Evolutionary conservation across 1,284 basidiomycete genomes (phyloP).

Genomic region (Xerocomus amazonicus): DNA sequence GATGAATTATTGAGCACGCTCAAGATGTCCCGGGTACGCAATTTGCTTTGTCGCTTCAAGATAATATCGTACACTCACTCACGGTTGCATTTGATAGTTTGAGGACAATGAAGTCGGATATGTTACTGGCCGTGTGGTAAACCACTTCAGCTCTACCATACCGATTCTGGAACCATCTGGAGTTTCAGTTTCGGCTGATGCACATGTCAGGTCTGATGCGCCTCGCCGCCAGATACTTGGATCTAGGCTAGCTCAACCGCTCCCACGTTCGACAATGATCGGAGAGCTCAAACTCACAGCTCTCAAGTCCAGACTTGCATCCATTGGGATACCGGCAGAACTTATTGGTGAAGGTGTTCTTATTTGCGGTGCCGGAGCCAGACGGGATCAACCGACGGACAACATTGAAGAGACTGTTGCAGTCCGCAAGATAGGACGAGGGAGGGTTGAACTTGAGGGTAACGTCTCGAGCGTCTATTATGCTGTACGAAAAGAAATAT

Average conservation of each 20-base stretch:
- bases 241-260: conserved; percentile 52
- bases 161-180: conserved; percentile 64
- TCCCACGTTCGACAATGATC: conserved; percentile 90
- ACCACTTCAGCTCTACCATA: conserved; percentile 75
- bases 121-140: conserved; percentile 80
- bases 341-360: conserved; percentile 93
- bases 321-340: conserved; percentile 81
- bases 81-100: conserved; percentile 52
- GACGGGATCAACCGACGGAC: conserved; percentile 43
- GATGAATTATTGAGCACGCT: conserved; percentile 80
- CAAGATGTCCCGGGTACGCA: conserved; percentile 82
- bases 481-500: conserved; percentile 82
- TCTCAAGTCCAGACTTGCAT: conserved; percentile 73
- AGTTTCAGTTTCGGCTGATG: conserved; percentile 32
- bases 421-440: conserved; percentile 81
- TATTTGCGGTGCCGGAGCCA: conserved; percentile 77
- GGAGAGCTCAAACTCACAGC: conserved; percentile 89
- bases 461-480: conserved; percentile 87
- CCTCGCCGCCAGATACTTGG: conserved; percentile 49
- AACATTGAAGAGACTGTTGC: conserved; percentile 74
- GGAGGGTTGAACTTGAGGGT: conserved; percentile 85
- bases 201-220: conserved; percentile 23
- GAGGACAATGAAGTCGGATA: conserved; percentile 97
- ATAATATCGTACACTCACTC: conserved; percentile 5
- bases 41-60: not conserved